A percentile compares a stretch with the other conserved stretches of the same genome.
phyloP scores from a whole-genome alignment of 2,329 filamentous ascomycete genomes.

The Ophiostoma novo-ulmi region DNA sequence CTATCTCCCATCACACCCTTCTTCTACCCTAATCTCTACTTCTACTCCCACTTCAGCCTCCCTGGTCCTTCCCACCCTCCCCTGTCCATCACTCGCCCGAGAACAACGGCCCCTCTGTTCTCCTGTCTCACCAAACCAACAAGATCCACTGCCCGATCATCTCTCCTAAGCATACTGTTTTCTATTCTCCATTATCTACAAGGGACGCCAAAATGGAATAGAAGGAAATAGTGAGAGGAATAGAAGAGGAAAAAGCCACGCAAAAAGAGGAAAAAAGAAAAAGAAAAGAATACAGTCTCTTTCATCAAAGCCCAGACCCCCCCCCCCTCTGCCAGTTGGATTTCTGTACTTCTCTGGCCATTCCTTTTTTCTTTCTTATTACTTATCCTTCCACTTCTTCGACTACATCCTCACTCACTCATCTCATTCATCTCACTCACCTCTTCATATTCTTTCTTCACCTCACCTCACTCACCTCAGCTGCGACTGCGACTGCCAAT shows the following conservation, averaged over 20 bases:
- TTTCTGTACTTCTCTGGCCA: background rate
- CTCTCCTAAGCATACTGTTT: background rate
- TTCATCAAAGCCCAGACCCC: background rate
- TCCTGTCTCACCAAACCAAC: conserved; percentile 23
- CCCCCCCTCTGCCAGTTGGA: background rate
- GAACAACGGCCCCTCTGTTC: conserved; percentile 13
- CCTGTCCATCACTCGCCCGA: conserved; percentile 12
- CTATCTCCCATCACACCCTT: background rate
- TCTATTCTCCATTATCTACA: background rate
- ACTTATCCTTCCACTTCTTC: background rate
- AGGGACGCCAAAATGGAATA: background rate
- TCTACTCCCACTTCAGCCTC: background rate
- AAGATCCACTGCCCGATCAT: background rate
- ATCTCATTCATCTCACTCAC: background rate
- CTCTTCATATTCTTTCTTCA: background rate
- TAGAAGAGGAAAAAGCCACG: conserved; percentile 7
- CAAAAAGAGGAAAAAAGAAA: background rate
- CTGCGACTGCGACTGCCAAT: background rate
- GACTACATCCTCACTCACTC: background rate
- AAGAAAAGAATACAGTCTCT: background rate
- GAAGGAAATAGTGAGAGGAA: background rate
- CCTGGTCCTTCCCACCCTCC: background rate
- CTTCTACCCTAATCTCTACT: background rate
- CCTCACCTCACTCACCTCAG: background rate
- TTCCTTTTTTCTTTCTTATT: background rate